Conservation (phyloP, 352 stramenopile genomes). For the Phytophthora cajani region DNA sequence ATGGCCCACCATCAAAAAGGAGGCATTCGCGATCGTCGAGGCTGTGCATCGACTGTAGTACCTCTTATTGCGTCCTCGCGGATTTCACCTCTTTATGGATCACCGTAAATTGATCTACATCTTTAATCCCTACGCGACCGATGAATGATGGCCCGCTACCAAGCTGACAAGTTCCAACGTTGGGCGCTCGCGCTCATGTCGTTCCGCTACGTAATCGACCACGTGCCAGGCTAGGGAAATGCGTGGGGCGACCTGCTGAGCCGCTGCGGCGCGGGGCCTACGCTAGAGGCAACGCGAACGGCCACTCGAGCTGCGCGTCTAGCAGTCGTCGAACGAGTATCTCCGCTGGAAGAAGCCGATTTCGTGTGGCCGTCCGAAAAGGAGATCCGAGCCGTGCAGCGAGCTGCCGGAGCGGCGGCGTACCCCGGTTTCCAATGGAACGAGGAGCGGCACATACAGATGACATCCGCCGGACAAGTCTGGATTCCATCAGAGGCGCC, state of each 20-base stretch:
- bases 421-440: too few relatives aligned
- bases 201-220: conserved; percentile 26
- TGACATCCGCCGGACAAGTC: not conserved
- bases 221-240: conserved; percentile 10
- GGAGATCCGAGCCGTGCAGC: too few relatives aligned
- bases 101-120: conserved; percentile 30
- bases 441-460: not conserved
- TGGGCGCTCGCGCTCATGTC: conserved; percentile 18
- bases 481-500: conserved; percentile 6
- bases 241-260: conserved; percentile 11
- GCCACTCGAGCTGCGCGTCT: not conserved
- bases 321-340: not conserved
- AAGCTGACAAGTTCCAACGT: conserved; percentile 8
- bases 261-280: too few relatives aligned
- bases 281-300: too few relatives aligned
- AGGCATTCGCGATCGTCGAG: not conserved
- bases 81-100: conserved; percentile 26
- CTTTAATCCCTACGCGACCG: conserved; percentile 14
- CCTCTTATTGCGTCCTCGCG: conserved; percentile 12
- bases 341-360: not conserved
- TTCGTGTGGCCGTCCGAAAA: conserved; percentile 9
- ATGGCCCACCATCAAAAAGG: not conserved
- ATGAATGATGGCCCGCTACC: conserved; percentile 9
- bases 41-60: conserved; percentile 8
- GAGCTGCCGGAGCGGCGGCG: too few relatives aligned